Evolutionary conservation across 225 moss, liverwort and hornwort species (phyloP).

Genomic region (Polytrichum formosum): DNA sequence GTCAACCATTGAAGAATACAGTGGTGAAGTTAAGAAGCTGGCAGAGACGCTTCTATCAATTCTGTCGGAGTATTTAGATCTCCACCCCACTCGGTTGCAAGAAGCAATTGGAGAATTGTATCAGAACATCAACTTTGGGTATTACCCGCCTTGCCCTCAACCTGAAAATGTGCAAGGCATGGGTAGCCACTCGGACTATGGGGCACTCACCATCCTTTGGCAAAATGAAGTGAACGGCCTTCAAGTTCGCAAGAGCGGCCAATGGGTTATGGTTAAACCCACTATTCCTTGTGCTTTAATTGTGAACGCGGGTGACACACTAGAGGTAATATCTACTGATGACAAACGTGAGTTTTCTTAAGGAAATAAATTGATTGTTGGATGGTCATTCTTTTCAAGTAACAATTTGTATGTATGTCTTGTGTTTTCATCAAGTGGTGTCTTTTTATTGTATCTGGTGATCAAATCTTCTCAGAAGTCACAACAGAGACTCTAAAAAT

Average conservation of each 20-base stretch:
- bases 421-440: background rate
- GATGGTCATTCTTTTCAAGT: background rate
- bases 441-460: background rate
- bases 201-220: conserved; percentile 1
- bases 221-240: background rate
- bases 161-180: background rate
- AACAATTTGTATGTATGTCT: background rate
- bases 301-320: background rate
- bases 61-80: background rate
- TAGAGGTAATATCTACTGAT: background rate
- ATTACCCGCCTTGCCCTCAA: background rate
- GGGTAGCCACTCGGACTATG: background rate
- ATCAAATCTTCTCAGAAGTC: background rate
- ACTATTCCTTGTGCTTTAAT: background rate
- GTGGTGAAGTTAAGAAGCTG: background rate
- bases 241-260: background rate
- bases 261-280: background rate
- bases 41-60: background rate
- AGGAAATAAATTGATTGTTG: too few species aligned
- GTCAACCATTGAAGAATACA: background rate
- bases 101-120: background rate
- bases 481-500: background rate
- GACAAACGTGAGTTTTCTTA: too few species aligned
- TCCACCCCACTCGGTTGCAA: background rate
- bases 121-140: background rate